Conservation (phyloP, 352 stramenopile species). For the Globisporangium nodosum region DNA sequence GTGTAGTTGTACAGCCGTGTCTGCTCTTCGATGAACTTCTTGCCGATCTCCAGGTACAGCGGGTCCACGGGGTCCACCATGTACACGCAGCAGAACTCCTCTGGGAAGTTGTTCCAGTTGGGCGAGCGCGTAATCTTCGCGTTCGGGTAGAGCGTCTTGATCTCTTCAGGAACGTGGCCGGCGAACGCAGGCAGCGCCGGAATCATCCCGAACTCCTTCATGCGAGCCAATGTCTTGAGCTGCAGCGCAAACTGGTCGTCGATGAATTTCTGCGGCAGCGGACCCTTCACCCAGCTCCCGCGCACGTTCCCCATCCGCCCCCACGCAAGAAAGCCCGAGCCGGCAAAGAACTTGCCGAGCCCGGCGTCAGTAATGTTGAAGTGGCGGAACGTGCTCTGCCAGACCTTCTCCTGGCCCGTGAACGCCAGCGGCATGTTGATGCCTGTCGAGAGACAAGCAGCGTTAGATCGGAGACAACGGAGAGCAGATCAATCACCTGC, state of each 20-base stretch:
- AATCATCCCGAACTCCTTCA: conserved; percentile 88
- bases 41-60: conserved; percentile 77
- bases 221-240: conserved; percentile 72
- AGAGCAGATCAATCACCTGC: background rate
- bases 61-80: conserved; percentile 79
- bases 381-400: conserved; percentile 80
- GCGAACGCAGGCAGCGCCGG: conserved; percentile 87
- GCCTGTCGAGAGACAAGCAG: conserved; percentile 14
- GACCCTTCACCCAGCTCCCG: conserved; percentile 77
- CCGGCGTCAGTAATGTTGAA: conserved; percentile 76
- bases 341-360: conserved; percentile 87
- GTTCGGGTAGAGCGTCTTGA: conserved; percentile 62
- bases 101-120: conserved; percentile 74
- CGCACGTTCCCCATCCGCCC: conserved; percentile 88
- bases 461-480: too few species aligned
- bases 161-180: conserved; percentile 82
- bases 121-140: conserved; percentile 78
- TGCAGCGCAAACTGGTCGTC: conserved; percentile 77
- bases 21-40: conserved; percentile 70
- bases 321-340: conserved; percentile 86
- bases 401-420: conserved; percentile 88
- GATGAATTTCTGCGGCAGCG: conserved; percentile 80
- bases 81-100: conserved; percentile 81
- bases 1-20: conserved; percentile 62
- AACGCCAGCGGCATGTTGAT: conserved; percentile 91